A percentile compares a stretch with the other conserved stretches of the same genome.
phyloP scores from a whole-genome alignment of 768 basidiomycete species.

The Termitomyces sp. region DNA sequence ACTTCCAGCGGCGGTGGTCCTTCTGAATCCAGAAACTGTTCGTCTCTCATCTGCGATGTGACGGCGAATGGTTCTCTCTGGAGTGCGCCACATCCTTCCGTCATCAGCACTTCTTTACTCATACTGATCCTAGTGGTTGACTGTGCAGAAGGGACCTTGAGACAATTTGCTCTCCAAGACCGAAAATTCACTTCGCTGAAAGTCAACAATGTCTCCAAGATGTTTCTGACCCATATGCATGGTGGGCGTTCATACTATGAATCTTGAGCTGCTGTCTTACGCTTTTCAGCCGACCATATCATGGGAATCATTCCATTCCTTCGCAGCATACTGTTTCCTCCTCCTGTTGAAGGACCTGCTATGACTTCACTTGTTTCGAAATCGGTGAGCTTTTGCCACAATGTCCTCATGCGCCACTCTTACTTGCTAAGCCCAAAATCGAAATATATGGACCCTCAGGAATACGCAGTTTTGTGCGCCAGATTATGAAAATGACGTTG shows the following conservation, averaged over 20 bases:
- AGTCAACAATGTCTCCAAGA: conserved; percentile 47
- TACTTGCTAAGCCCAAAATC: conserved; percentile 37
- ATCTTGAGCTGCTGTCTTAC: neutral
- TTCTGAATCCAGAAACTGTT: conserved; percentile 66
- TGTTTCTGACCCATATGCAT: conserved; percentile 87
- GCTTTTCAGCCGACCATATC: conserved; percentile 55
- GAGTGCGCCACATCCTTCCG: conserved; percentile 40
- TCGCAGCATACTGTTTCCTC: conserved; percentile 50
- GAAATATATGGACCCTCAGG: conserved; percentile 81
- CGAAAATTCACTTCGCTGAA: conserved; percentile 27
- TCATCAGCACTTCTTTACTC: neutral
- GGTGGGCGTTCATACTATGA: conserved; percentile 32
- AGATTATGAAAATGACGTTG: conserved; percentile 62
- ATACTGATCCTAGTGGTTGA: conserved; percentile 52
- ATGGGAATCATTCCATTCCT: conserved; percentile 70
- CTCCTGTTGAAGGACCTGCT: conserved; percentile 18
- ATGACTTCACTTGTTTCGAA: conserved; percentile 7
- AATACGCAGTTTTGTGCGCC: conserved; percentile 68
- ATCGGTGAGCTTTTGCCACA: conserved; percentile 10
- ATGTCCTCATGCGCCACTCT: conserved; percentile 2
- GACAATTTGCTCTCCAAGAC: conserved; percentile 61
- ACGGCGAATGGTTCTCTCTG: conserved; percentile 52
- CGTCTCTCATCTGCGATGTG: conserved; percentile 61
- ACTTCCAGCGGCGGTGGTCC: conserved; percentile 78
- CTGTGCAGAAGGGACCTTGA: conserved; percentile 75